phyloP scores from a whole-genome alignment of 495 filamentous ascomycete genomes.

The Hypoxylon cercidicola region DNA sequence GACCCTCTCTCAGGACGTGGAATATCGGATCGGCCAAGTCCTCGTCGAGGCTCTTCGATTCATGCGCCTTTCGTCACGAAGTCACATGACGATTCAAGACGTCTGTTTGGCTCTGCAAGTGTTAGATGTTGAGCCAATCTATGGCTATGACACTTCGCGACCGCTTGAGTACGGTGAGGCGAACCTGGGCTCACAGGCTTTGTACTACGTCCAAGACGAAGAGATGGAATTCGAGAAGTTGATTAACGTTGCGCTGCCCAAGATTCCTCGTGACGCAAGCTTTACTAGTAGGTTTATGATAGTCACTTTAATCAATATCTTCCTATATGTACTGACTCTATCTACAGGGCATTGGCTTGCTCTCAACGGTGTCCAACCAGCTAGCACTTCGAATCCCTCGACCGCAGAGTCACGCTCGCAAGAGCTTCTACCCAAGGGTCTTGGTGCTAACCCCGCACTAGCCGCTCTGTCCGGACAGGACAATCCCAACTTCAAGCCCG shows the following conservation, averaged over 20 bases:
- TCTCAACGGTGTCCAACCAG: conserved; percentile 94
- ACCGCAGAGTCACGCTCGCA: conserved; percentile 79
- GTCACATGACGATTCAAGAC: conserved; percentile 84
- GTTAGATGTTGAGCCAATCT: conserved; percentile 92
- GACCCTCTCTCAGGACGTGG: conserved; percentile 89
- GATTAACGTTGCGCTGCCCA: conserved; percentile 94
- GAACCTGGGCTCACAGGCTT: conserved; percentile 88
- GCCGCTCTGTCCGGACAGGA: conserved; percentile 85
- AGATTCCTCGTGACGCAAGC: conserved; percentile 90
- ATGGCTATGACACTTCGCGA: conserved; percentile 90
- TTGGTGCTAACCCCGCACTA: conserved; percentile 81
- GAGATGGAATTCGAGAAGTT: conserved; percentile 99
- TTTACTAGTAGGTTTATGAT: conserved; percentile 75
- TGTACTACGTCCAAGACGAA: conserved; percentile 98
- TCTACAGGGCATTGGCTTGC: conserved; percentile 89
- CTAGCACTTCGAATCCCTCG: conserved; percentile 79
- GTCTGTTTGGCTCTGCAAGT: conserved; percentile 82
- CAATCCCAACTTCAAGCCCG: conserved; percentile 82
- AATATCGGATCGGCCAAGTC: conserved; percentile 92
- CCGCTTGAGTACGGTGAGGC: conserved; percentile 93
- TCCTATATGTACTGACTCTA: conserved; percentile 24
- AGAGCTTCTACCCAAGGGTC: conserved; percentile 88
- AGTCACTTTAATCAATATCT: background rate
- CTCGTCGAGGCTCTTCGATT: conserved; percentile 92
- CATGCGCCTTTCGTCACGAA: conserved; percentile 90